Base-by-base conservation (phyloP, 768 basidiomycete species). In the Amanita molliuscula region DNA sequence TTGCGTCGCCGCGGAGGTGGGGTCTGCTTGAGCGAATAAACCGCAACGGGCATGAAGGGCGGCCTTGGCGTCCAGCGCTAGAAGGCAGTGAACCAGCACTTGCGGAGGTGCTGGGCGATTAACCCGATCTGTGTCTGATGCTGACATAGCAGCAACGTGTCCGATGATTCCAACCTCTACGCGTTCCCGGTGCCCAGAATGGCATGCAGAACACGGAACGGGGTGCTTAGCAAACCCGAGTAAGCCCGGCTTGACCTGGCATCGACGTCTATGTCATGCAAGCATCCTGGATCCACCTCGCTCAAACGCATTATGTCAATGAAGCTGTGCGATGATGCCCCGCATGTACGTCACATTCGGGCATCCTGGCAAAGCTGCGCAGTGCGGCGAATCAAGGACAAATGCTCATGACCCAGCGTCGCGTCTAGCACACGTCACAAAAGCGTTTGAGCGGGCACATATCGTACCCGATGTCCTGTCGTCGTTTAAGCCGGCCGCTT, bases 391-490 rank as follows among this genome's bases (percentile, higher is more conserved):
- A n/a, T n/a, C n/a, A n/a, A n/a, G n/a, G n/a, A n/a, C n/a, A n/a
- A n/a, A n/a, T n/a, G n/a, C 35, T 2, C 35, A 47, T 9, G 21
- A 20, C 21, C 11, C 36, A 25, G 11, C 25, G 15, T 37, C 47
- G 11, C 21, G 11, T 44, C 8, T 47, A 20, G 25, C 41, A 33
- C 55, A 62, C 49, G 56, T 61, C 20, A 59, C 57, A 0, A 48
- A 57, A 21, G 67, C 68, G 18, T 73, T 70, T 58, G 59, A 58
- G n/a, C 51, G 61, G 23, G 65, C 67, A 3, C 59, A 66, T 43
- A 68, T 75, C 34, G 71, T 73, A n/a, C 67, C 67, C 3, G 64
- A 68, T 45, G 60, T 73, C 29, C 54, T 70, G 20, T 59, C 67
- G 36, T 61, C 64, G 15, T 75, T 75, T 59, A 59, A 58, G 34